Base-by-base conservation (phyloP, 2,329 filamentous ascomycete genomes). In the Xylariaceae sp. region DNA sequence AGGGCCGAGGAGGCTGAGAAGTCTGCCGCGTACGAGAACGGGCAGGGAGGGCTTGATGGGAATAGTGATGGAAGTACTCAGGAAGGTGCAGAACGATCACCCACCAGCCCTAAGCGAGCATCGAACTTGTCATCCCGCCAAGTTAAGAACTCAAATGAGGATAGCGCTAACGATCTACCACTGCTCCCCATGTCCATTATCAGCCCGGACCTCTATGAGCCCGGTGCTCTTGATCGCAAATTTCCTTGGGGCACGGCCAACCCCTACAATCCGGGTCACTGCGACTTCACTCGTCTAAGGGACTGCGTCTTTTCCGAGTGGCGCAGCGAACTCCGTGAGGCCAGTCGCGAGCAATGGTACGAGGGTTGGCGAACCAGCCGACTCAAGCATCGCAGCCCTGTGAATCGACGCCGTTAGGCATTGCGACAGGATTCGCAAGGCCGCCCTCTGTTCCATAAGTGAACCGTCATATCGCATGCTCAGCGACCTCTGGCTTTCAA, bases 201-300 rank as follows among this genome's bases (percentile, higher is more conserved):
- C 69, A 96, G 90, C 59, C 94, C 94, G 0, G 94, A 99, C 70
- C 81, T 89, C 42, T 95, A 97, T 72, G 89, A 95, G 65, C 86
- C 86, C 6, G 82, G 80, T 34, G 77, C 88, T 12, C 75, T 95
- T 57, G 94, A 94, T 45, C 88, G 94, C 57, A 86, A 87, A 61
- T 99, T 97, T 70, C 89, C 94, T 0, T 99, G 94, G 94, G 94
- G 94, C 5, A 95, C 96, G 64, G 94, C 94, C 3, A 90, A 97
- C 67, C 94, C 94, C 0, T 91, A 94, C 75, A 86, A 97, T 66
- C 79, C 85, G 32, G 83, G 88, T 64, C 94, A 99, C 74, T 99
- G 94, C 73, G 94, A 99, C 72, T 99, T 96, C 71, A 78, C 88
- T 53, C 86, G 87, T 59, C 80, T 99, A 62, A 94, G 94, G 73